phyloP scores from a whole-genome alignment of 129 eudicot genomes.

The Rutidosis leptorrhynchoides region DNA sequence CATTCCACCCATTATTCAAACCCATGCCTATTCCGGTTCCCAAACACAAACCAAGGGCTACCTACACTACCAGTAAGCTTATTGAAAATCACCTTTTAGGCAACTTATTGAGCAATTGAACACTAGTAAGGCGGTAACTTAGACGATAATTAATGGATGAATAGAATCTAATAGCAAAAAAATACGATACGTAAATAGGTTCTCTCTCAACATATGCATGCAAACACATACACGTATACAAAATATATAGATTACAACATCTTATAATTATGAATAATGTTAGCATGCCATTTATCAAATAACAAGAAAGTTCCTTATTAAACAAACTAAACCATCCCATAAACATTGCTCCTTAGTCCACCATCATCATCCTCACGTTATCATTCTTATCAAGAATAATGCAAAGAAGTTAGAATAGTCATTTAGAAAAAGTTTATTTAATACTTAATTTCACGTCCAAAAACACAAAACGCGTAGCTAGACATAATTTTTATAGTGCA shows the following conservation, averaged over 20 bases:
- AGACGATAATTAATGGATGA: background rate
- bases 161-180: background rate
- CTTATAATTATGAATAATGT: background rate
- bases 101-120: background rate
- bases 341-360: conserved; percentile 4
- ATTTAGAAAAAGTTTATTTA: background rate
- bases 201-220: background rate
- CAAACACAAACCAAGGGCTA: background rate
- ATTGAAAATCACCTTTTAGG: conserved; percentile 1
- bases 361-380: conserved; percentile 5
- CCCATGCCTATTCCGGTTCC: too few relatives aligned
- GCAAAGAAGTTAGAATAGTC: background rate
- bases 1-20: too few relatives aligned
- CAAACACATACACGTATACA: background rate
- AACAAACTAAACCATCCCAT: background rate
- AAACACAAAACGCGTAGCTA: background rate
- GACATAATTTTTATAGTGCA: background rate
- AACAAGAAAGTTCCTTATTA: background rate
- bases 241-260: background rate
- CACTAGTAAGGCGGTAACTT: background rate
- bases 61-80: background rate
- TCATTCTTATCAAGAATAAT: background rate
- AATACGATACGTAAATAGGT: background rate
- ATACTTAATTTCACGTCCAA: background rate
- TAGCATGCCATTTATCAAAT: conserved; percentile 11